phyloP scores from a whole-genome alignment of 2,329 filamentous ascomycete species.

The Penicillium nordicum region DNA sequence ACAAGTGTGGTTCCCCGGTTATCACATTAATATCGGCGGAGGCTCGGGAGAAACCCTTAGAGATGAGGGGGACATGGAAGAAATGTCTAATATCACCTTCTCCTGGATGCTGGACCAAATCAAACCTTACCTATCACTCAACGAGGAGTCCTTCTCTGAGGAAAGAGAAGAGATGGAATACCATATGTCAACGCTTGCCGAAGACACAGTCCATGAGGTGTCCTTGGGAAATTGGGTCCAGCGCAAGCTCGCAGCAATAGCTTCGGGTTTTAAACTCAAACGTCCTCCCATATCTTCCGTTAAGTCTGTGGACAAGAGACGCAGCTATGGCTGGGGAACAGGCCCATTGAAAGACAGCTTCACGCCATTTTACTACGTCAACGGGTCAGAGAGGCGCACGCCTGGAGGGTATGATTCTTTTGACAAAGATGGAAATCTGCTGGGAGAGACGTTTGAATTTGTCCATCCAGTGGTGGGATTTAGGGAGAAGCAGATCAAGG shows the following conservation, averaged over 20 bases:
- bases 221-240: slow-evolving; percentile 4
- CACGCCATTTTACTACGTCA: slow-evolving; percentile 14
- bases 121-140: slow-evolving; percentile 14
- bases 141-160: slow-evolving; percentile 5
- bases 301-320: neutral
- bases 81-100: slow-evolving; percentile 23
- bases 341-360: slow-evolving; percentile 14
- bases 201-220: neutral
- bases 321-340: slow-evolving; percentile 17
- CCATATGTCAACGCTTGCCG: neutral
- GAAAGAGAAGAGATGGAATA: slow-evolving; percentile 10
- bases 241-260: neutral
- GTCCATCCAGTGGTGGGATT: slow-evolving; percentile 22
- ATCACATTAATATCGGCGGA: slow-evolving; percentile 53
- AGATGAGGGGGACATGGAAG: slow-evolving; percentile 23
- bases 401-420: slow-evolving; percentile 13
- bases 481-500: slow-evolving; percentile 10
- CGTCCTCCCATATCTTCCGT: neutral
- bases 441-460: slow-evolving; percentile 17
- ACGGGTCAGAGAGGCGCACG: slow-evolving; percentile 14
- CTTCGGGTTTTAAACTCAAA: neutral
- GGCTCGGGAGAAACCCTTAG: slow-evolving; percentile 36
- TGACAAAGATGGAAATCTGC: neutral
- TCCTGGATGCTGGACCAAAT: slow-evolving; percentile 26
- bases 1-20: slow-evolving; percentile 58